A percentile compares a stretch with the other conserved stretches of the same genome.
Evolutionary conservation across 2,329 filamentous ascomycete genomes (phyloP).

Genomic region (Calonectria honghensis): DNA sequence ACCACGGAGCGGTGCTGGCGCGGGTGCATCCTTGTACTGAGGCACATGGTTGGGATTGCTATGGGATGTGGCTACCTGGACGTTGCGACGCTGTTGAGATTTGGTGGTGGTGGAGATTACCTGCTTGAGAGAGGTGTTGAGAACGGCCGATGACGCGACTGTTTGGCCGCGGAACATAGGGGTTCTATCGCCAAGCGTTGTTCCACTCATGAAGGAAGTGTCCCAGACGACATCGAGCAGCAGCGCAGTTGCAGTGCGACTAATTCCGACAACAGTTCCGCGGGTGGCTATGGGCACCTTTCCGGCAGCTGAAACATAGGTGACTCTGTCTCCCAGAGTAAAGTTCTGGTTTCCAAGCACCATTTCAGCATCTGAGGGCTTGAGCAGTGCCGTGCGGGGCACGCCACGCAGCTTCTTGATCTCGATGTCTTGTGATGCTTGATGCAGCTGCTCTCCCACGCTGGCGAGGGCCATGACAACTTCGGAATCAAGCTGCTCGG

Average conservation of each 20-base stretch:
- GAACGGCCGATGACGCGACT: slow-evolving; percentile 88
- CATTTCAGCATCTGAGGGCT: slow-evolving; percentile 97
- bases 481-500: slow-evolving; percentile 95
- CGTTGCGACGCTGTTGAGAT: slow-evolving; percentile 70
- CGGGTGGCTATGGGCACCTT: slow-evolving; percentile 94
- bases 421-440: slow-evolving; percentile 71
- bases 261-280: slow-evolving; percentile 96
- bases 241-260: slow-evolving; percentile 86
- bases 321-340: slow-evolving; percentile 89
- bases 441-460: slow-evolving; percentile 79
- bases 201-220: slow-evolving; percentile 96
- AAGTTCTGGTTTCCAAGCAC: slow-evolving; percentile 91
- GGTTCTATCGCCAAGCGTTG: slow-evolving; percentile 91
- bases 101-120: slow-evolving; percentile 80
- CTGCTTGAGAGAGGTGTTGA: slow-evolving; percentile 91
- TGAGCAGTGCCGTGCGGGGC: slow-evolving; percentile 90
- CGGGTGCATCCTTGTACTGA: slow-evolving; percentile 76
- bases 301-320: slow-evolving; percentile 93
- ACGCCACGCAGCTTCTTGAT: slow-evolving; percentile 85
- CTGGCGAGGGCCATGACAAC: slow-evolving; percentile 87
- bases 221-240: slow-evolving; percentile 96
- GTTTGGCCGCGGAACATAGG: slow-evolving; percentile 96
- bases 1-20: slow-evolving; percentile 73
- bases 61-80: slow-evolving; percentile 69
- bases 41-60: slow-evolving; percentile 72